A percentile compares a stretch with the other conserved stretches of the same genome.
Evolutionary conservation across 306 rosid genomes (phyloP).

Genomic region (Mucuna pruriens): DNA sequence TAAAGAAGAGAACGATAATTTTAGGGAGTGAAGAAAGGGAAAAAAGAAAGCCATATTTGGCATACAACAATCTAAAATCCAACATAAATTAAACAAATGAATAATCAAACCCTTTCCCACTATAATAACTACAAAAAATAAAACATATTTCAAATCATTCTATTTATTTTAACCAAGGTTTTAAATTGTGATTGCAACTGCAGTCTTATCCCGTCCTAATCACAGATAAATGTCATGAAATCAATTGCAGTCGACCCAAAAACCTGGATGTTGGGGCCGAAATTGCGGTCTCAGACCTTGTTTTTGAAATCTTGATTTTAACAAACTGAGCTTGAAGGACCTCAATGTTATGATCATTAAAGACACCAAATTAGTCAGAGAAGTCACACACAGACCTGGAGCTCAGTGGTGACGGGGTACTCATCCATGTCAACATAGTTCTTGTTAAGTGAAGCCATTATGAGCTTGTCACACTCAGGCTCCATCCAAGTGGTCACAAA

Average conservation of each 20-base stretch:
- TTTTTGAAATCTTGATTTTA: not conserved
- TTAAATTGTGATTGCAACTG: not conserved
- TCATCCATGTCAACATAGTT: conserved; percentile 98
- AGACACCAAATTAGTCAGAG: not conserved
- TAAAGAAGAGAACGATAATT: not conserved
- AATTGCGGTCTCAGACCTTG: not conserved
- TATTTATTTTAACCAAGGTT: not conserved
- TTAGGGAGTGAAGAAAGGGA: not conserved
- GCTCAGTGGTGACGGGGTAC: conserved; percentile 94
- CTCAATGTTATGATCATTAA: not conserved
- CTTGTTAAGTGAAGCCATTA: conserved; percentile 80
- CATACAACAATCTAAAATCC: not conserved
- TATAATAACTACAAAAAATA: not conserved
- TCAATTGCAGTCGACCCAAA: not conserved
- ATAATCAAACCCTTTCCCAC: not conserved
- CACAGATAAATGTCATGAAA: not conserved
- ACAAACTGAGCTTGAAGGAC: not conserved
- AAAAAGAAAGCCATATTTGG: not conserved
- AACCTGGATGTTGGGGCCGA: not conserved
- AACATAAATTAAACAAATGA: not conserved
- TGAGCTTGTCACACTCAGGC: conserved; percentile 83
- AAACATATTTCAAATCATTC: not conserved
- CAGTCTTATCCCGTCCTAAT: not conserved
- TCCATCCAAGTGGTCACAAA: conserved; percentile 67
- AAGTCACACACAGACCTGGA: conserved; percentile 55